Evolutionary conservation across 495 filamentous ascomycete species (phyloP), one percentile per base, ranked within the genome.

Genomic region (Neurospora sp.): DNA sequence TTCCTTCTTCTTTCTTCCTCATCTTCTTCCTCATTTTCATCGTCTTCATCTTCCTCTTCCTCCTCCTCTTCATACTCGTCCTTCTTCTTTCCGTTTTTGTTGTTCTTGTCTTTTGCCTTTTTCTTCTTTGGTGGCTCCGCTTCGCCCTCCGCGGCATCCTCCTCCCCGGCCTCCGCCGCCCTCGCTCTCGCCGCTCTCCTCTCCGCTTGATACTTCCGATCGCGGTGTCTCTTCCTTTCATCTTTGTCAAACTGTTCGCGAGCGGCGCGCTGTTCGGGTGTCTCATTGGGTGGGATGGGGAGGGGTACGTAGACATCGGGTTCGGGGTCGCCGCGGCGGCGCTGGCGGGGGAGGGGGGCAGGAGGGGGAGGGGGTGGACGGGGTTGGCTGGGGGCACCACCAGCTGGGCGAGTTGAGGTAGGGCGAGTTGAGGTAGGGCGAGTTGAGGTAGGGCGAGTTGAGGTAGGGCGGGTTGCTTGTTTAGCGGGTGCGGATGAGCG

Each of bases 41-140:
- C 20, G 0, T 53, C 42, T 0, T 46, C 20, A 1, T 53, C 20
- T 0, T 14, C 20, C 10, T 22, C 10, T 0, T 20, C n/a, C 0
- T 48, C 7, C 1, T 44, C 6, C 16, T 18, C 41, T n/a, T n/a
- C n/a, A n/a, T n/a, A n/a, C 3, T 7, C 40, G 0, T 8, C 44
- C n/a, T 48, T 48, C n/a, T 48, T 11, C 14, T 16, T 7, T 14
- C 1, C 39, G 9, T 40, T 40, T 11, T 40, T 40, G 8, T 39
- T 39, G 8, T 40, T 14, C 12, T 41, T 42, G 4, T 42, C 14
- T n/a, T n/a, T n/a, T 4, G 5, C 40, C 12, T 12, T 12, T 6
- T 42, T 42, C 16, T 44, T 44, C 41, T 18, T 44, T 1, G 39
- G 11, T 1, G 39, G 11, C 11, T 5, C 11, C 5, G 35, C 12